A percentile compares a stretch with the other conserved stretches of the same genome.
phyloP scores from a whole-genome alignment of 352 stramenopile species.

The Phytopythium delawarense region DNA sequence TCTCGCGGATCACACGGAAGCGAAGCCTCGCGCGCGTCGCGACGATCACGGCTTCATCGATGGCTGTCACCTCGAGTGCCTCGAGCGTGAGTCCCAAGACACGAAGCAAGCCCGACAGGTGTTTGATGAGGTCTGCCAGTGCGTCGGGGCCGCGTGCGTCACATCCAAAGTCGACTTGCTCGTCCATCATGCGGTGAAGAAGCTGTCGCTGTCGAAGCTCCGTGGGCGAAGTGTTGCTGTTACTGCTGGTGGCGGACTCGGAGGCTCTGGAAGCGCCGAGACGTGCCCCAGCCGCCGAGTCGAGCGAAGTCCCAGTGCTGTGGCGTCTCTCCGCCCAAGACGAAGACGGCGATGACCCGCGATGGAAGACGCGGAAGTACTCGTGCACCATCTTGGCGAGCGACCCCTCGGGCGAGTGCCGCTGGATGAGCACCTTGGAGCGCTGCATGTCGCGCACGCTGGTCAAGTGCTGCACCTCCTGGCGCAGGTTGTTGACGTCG shows the following conservation, averaged over 20 bases:
- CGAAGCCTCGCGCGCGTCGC: conserved; percentile 9
- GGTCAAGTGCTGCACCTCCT: conserved; percentile 28
- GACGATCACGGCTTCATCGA: conserved; percentile 16
- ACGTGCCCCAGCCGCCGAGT: neutral
- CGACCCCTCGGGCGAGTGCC: conserved; percentile 23
- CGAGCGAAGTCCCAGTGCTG: conserved; percentile 1
- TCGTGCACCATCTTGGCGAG: conserved; percentile 18
- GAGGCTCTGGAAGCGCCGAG: neutral
- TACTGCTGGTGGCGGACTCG: neutral
- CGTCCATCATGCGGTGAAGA: conserved; percentile 21
- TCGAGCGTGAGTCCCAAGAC: conserved; percentile 11
- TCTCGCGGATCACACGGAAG: conserved; percentile 21
- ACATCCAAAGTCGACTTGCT: conserved; percentile 17
- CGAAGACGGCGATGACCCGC: conserved; percentile 4
- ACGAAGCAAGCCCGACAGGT: conserved; percentile 9
- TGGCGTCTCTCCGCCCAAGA: neutral
- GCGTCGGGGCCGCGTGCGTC: conserved; percentile 17
- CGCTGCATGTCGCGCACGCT: conserved; percentile 14
- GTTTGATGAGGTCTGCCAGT: conserved; percentile 18
- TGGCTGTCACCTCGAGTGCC: conserved; percentile 6
- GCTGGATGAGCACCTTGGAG: conserved; percentile 15
- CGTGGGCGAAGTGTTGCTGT: neutral
- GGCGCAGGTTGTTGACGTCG: conserved; percentile 35
- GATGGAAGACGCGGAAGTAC: conserved; percentile 22
- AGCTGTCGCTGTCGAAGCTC: conserved; percentile 15